Percentiles rank a stretch among this genome's conserved stretches.
Conservation (phyloP, 768 basidiomycete species). For the Galerina sulciceps region DNA sequence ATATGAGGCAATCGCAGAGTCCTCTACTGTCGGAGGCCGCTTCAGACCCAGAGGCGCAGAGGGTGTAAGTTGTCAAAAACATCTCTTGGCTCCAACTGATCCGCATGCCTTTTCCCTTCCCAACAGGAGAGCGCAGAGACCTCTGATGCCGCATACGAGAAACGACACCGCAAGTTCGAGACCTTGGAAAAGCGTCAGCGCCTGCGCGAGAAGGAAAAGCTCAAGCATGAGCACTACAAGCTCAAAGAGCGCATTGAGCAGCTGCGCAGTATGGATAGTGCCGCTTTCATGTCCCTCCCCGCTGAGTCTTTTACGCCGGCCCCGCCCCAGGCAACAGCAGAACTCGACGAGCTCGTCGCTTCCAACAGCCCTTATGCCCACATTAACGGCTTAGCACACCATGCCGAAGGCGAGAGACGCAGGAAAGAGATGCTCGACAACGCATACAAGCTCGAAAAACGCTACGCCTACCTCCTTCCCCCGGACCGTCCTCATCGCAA, state of each 20-base stretch:
- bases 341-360: conserved; percentile 24
- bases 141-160: conserved; percentile 80
- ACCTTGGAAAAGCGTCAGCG: conserved; percentile 85
- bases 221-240: conserved; percentile 91
- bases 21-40: conserved; percentile 62
- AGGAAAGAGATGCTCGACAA: conserved; percentile 75
- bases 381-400: conserved; percentile 38
- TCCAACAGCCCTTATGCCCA: conserved; percentile 35
- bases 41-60: conserved; percentile 72
- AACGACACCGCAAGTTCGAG: conserved; percentile 86
- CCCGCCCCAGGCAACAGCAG: conserved; percentile 26
- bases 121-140: conserved; percentile 63
- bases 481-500: conserved; percentile 52
- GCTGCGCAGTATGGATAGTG: conserved; percentile 71
- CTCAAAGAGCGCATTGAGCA: conserved; percentile 89
- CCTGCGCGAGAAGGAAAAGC: conserved; percentile 87
- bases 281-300: conserved; percentile 69
- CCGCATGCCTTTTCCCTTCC: conserved; percentile 8
- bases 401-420: conserved; percentile 74
- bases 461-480: conserved; percentile 77
- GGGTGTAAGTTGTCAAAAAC: conserved; percentile 57
- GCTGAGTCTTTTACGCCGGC: conserved; percentile 58
- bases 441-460: conserved; percentile 67
- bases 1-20: conserved; percentile 50
- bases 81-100: conserved; percentile 13